Evolutionary conservation across 2,329 filamentous ascomycete species (phyloP).

Genomic region (Aspergillus melleus): DNA sequence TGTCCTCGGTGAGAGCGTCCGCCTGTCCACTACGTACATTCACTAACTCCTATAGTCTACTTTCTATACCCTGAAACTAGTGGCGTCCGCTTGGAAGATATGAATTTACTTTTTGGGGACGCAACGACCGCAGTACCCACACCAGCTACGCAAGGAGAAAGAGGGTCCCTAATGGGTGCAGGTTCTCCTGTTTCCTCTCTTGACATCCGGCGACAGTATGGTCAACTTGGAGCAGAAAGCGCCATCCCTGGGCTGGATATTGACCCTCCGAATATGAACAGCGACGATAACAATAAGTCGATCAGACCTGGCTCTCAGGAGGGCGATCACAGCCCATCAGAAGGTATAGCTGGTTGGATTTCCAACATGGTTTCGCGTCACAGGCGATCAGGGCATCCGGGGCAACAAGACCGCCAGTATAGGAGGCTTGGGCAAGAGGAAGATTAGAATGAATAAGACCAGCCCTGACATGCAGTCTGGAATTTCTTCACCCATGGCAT

Average conservation of each 20-base stretch:
- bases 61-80: conserved; percentile 98
- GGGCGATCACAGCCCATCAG: conserved; percentile 36
- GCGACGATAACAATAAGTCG: conserved; percentile 52
- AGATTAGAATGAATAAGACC: conserved; percentile 26
- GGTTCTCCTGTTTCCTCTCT: conserved; percentile 79
- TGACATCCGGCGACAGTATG: conserved; percentile 59
- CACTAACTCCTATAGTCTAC: conserved; percentile 64
- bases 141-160: conserved; percentile 73
- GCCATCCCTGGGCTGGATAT: conserved; percentile 81
- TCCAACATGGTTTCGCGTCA: conserved; percentile 63
- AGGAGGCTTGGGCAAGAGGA: conserved; percentile 50
- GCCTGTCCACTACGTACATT: neutral
- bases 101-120: conserved; percentile 93
- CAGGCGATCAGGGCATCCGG: conserved; percentile 39
- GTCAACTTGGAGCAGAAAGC: conserved; percentile 58
- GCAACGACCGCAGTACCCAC: conserved; percentile 81
- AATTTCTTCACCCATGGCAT: neutral
- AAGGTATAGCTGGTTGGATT: conserved; percentile 70
- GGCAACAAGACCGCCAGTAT: conserved; percentile 43
- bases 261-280: conserved; percentile 67
- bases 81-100: conserved; percentile 91
- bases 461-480: neutral
- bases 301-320: conserved; percentile 35
- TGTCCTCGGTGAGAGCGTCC: conserved; percentile 76
- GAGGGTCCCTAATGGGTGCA: conserved; percentile 75